Evolutionary conservation across 164 flowering plant species (phyloP).

Genomic region (Tinospora cordifolia): DNA sequence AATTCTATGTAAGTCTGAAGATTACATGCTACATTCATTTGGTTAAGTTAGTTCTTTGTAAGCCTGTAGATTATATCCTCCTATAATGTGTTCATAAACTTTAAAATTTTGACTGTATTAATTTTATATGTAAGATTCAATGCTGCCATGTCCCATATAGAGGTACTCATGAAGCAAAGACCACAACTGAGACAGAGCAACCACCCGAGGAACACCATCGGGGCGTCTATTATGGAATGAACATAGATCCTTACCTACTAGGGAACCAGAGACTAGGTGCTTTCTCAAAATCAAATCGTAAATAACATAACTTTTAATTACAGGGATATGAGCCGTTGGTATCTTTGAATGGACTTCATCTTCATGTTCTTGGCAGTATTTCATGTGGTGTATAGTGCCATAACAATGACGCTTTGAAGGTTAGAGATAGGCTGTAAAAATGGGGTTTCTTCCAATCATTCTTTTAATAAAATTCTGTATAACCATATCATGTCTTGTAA

Average conservation of each 20-base stretch:
- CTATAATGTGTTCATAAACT: no score
- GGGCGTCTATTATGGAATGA: constrained; percentile 43
- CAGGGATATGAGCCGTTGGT: constrained; percentile 71
- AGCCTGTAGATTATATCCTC: no score
- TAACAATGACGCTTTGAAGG: constrained; percentile 85
- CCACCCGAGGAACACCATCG: constrained; percentile 20
- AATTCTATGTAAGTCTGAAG: no score
- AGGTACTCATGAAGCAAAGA: not conserved
- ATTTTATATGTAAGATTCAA: no score
- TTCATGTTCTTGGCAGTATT: constrained; percentile 84
- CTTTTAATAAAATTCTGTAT: constrained; percentile 8
- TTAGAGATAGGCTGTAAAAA: constrained; percentile 47
- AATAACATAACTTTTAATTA: constrained; percentile 7
- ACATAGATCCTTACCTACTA: constrained; percentile 37
- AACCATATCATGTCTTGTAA: not conserved
- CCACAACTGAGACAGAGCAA: not conserved
- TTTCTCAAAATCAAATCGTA: not conserved
- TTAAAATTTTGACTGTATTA: no score
- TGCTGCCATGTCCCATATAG: constrained; percentile 55
- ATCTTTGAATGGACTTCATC: constrained; percentile 66
- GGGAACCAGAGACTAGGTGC: constrained; percentile 11
- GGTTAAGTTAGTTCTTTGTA: no score
- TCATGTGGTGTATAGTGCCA: constrained; percentile 64
- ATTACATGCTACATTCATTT: no score
- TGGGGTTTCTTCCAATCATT: no score